Percentiles rank a stretch among this genome's conserved stretches.
phyloP scores from a whole-genome alignment of 225 moss, liverwort and hornwort species.

The Bryoerythrophyllum caledonicum region DNA sequence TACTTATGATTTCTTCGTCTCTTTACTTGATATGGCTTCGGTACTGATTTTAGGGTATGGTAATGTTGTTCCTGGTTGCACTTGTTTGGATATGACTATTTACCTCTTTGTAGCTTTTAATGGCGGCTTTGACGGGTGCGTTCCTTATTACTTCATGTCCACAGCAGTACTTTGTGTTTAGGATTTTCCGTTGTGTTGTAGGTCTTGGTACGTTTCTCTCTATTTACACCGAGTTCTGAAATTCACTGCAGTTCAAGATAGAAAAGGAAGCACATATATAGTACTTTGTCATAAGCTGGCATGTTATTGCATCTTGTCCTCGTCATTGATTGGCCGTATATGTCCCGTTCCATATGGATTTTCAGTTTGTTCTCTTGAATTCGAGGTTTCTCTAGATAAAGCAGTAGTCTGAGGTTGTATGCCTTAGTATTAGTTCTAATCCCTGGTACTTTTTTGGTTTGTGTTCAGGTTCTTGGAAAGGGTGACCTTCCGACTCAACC shows the following conservation, averaged over 20 bases:
- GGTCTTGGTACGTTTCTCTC: not conserved
- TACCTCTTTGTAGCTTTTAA: too few relatives aligned
- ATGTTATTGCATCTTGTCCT: not conserved
- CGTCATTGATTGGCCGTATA: not conserved
- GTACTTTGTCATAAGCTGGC: not conserved
- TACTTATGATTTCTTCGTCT: too few relatives aligned
- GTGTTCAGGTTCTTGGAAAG: constrained; percentile 50
- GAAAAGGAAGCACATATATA: too few relatives aligned
- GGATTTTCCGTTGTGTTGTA: not conserved
- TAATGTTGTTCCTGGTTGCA: not conserved
- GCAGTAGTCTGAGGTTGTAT: not conserved
- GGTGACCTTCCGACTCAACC: constrained; percentile 56
- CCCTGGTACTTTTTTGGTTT: not conserved
- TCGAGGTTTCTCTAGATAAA: not conserved
- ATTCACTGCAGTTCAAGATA: not conserved
- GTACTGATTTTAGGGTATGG: not conserved
- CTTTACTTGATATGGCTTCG: too few relatives aligned
- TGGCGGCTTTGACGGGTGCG: not conserved
- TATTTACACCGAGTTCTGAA: not conserved
- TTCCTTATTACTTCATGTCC: not conserved
- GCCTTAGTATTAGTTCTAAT: not conserved
- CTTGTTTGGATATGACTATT: too few relatives aligned
- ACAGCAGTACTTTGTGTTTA: not conserved
- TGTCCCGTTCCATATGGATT: not conserved
- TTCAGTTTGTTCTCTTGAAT: not conserved